phyloP scores from a whole-genome alignment of 495 filamentous ascomycete species.

The Penicillium flavigenum region DNA sequence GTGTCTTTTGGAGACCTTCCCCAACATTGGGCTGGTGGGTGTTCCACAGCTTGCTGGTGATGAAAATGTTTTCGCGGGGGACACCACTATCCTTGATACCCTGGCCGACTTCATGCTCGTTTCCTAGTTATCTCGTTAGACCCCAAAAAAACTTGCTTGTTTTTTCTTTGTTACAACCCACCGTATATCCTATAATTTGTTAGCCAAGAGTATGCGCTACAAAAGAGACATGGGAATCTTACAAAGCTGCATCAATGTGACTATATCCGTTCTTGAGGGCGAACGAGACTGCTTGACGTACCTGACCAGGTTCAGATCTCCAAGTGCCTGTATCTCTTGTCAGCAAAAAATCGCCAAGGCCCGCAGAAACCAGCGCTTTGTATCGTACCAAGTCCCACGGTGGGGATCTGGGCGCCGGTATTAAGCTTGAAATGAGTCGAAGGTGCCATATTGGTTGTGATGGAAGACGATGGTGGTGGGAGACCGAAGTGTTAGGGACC shows the following conservation, averaged over 20 bases:
- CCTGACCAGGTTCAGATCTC: slow-evolving; percentile 24
- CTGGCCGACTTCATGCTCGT: slow-evolving; percentile 64
- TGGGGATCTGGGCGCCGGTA: slow-evolving; percentile 64
- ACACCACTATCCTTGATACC: slow-evolving; percentile 62
- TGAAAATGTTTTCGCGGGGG: slow-evolving; percentile 63
- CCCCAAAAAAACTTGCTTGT: slow-evolving; percentile 10
- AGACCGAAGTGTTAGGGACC: neutral
- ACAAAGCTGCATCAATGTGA: slow-evolving; percentile 76
- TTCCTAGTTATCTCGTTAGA: slow-evolving; percentile 30
- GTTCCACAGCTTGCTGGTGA: slow-evolving; percentile 63
- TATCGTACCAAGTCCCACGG: slow-evolving; percentile 65
- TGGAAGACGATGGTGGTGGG: neutral
- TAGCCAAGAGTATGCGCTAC: slow-evolving; percentile 22
- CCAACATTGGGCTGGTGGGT: slow-evolving; percentile 38
- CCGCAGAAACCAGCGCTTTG: neutral
- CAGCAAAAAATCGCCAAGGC: slow-evolving; percentile 47
- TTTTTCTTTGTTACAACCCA: slow-evolving; percentile 39
- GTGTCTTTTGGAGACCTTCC: slow-evolving; percentile 45
- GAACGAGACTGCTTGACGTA: slow-evolving; percentile 55
- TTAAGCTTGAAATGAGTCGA: slow-evolving; percentile 62
- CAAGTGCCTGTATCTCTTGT: slow-evolving; percentile 31
- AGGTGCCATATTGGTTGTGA: slow-evolving; percentile 10
- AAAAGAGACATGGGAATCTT: slow-evolving; percentile 32
- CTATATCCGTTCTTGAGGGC: slow-evolving; percentile 66
- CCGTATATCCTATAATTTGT: slow-evolving; percentile 44